phyloP scores from a whole-genome alignment of 1,284 basidiomycete species.

The Abortiporus biennis region DNA sequence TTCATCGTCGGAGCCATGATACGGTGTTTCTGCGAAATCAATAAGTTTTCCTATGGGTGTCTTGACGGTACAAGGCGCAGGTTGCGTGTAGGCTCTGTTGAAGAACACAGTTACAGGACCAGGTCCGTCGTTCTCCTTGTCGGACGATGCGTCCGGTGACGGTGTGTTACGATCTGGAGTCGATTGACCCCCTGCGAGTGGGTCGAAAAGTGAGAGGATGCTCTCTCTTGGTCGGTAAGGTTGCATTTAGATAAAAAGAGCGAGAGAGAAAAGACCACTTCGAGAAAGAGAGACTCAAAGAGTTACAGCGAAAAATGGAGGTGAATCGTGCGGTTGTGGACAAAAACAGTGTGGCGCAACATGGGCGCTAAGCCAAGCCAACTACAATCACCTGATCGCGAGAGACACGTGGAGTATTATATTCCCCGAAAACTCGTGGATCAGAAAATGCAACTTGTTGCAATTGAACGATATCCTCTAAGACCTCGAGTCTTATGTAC shows the following conservation, averaged over 20 bases:
- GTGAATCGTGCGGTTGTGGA: neutral
- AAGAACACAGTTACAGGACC: conserved; percentile 45
- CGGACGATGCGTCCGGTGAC: conserved; percentile 21
- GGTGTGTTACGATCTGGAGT: conserved; percentile 12
- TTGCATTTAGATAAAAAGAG: too few relatives aligned
- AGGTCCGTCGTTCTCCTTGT: conserved; percentile 54
- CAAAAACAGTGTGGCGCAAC: neutral
- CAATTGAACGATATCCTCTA: too few relatives aligned
- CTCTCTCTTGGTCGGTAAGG: conserved; percentile 5
- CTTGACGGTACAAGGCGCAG: conserved; percentile 24
- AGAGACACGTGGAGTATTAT: neutral
- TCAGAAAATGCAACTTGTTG: too few relatives aligned
- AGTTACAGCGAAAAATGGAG: too few relatives aligned
- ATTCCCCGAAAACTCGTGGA: too few relatives aligned
- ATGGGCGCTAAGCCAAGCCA: neutral
- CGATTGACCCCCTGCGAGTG: conserved; percentile 7
- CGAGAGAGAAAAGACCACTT: neutral
- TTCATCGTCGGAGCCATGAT: conserved; percentile 6
- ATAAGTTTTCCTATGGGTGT: conserved; percentile 46
- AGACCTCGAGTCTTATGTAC: too few relatives aligned
- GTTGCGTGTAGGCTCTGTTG: conserved; percentile 31
- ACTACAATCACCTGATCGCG: conserved; percentile 2
- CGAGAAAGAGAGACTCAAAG: neutral
- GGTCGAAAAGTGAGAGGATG: conserved; percentile 13
- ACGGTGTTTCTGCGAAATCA: conserved; percentile 44